These are phyloP conservation scores for Kalanchoe fedtschenkoi DNA, from an alignment of 164 flowering plant genomes.

Conservation along the genomic window DNA sequence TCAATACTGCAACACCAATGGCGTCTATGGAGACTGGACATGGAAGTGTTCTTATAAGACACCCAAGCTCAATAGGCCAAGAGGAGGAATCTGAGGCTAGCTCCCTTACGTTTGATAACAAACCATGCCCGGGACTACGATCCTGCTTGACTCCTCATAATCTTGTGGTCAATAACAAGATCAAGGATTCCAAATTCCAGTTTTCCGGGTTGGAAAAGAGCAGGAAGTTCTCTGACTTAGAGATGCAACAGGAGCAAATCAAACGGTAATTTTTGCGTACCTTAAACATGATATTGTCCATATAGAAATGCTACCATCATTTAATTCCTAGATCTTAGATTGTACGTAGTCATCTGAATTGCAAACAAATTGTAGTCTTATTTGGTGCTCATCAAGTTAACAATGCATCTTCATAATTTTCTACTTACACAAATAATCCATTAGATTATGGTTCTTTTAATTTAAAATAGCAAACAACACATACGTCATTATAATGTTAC, in stretches of 20 bases:
- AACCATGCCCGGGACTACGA: constrained; percentile 28
- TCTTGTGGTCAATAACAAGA: constrained; percentile 31
- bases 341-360: too few species aligned
- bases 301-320: background rate
- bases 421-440: background rate
- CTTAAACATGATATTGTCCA: background rate
- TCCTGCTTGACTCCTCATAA: constrained; percentile 30
- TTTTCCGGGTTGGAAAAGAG: constrained; percentile 26
- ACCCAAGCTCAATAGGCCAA: constrained; percentile 50
- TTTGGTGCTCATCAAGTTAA: background rate
- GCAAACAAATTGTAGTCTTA: background rate
- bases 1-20: constrained; percentile 70
- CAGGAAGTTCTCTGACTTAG: constrained; percentile 17
- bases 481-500: too few species aligned
- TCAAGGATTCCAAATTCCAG: constrained; percentile 20
- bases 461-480: too few species aligned
- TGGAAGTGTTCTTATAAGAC: constrained; percentile 82
- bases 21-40: constrained; percentile 92
- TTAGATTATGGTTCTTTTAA: too few species aligned
- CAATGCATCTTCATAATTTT: background rate
- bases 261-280: constrained; percentile 34
- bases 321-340: too few species aligned
- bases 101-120: constrained; percentile 79
- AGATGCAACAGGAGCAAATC: constrained; percentile 27
- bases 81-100: constrained; percentile 98